Conservation (phyloP, 768 basidiomycete genomes). For the Lactifluus hygrophoroides region DNA sequence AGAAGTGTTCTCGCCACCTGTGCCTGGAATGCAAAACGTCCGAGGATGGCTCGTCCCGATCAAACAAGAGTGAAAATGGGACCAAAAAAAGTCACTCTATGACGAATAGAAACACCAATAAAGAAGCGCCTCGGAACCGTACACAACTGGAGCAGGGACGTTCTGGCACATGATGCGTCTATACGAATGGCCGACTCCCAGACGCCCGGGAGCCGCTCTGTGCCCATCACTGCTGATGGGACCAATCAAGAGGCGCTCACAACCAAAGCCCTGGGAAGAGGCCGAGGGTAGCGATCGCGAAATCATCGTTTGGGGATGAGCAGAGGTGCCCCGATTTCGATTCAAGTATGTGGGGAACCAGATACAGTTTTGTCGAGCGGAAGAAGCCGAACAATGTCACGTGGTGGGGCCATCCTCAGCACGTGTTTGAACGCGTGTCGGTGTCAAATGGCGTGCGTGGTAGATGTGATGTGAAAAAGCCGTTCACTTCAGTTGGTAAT, state of each 20-base stretch:
- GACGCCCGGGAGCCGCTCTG: not conserved
- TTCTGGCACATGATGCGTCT: no score
- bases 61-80: not conserved
- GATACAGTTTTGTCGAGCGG: no score
- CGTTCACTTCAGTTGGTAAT: not conserved
- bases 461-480: not conserved
- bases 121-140: not conserved
- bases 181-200: not conserved
- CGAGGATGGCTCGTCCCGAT: not conserved
- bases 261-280: not conserved
- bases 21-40: constrained; percentile 8
- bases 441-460: not conserved
- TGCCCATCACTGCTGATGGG: no score
- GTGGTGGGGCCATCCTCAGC: not conserved
- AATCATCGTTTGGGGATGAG: not conserved
- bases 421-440: not conserved
- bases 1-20: not conserved
- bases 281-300: not conserved
- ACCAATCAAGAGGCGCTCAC: not conserved
- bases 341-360: not conserved
- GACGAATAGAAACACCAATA: not conserved
- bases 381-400: not conserved
- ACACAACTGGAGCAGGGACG: not conserved
- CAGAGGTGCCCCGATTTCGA: constrained; percentile 2
- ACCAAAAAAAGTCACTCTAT: not conserved